Evolutionary conservation across 2,329 filamentous ascomycete genomes (phyloP).

Genomic region (Kalmusia sp.): DNA sequence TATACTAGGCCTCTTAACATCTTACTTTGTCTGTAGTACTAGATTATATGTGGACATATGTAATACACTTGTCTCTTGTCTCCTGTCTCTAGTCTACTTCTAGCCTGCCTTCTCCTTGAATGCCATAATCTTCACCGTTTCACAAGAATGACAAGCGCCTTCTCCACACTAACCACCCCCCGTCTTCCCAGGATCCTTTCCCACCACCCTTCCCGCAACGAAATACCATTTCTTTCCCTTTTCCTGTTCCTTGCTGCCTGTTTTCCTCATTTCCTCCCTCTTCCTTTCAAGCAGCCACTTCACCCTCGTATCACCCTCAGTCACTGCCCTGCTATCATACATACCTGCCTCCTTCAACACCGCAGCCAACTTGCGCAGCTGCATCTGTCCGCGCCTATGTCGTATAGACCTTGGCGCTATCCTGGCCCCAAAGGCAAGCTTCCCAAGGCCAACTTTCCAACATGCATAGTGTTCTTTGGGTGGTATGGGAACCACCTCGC

Average conservation of each 20-base stretch:
- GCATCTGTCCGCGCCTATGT: slow-evolving; percentile 18
- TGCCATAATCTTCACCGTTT: slow-evolving; percentile 8
- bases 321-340: slow-evolving; percentile 5
- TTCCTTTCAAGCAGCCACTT: slow-evolving; percentile 18
- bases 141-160: slow-evolving; percentile 18
- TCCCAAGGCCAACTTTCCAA: slow-evolving; percentile 17
- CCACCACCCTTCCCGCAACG: slow-evolving; percentile 14
- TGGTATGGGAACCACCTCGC: neutral
- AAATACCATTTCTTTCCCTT: slow-evolving; percentile 18
- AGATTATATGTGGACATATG: no score
- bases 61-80: neutral
- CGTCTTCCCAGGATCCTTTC: slow-evolving; percentile 15
- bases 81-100: neutral
- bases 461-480: slow-evolving; percentile 17
- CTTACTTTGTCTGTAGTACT: no score
- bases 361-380: slow-evolving; percentile 19
- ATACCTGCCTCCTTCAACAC: slow-evolving; percentile 16
- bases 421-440: slow-evolving; percentile 12
- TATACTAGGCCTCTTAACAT: no score
- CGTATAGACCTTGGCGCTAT: slow-evolving; percentile 6
- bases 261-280: slow-evolving; percentile 18
- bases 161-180: slow-evolving; percentile 21
- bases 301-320: slow-evolving; percentile 15
- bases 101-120: neutral
- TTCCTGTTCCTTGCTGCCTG: slow-evolving; percentile 1